A percentile compares a stretch with the other conserved stretches of the same genome.
Conservation (phyloP, 2,329 filamentous ascomycete genomes). For the Colletotrichum orbiculare region DNA sequence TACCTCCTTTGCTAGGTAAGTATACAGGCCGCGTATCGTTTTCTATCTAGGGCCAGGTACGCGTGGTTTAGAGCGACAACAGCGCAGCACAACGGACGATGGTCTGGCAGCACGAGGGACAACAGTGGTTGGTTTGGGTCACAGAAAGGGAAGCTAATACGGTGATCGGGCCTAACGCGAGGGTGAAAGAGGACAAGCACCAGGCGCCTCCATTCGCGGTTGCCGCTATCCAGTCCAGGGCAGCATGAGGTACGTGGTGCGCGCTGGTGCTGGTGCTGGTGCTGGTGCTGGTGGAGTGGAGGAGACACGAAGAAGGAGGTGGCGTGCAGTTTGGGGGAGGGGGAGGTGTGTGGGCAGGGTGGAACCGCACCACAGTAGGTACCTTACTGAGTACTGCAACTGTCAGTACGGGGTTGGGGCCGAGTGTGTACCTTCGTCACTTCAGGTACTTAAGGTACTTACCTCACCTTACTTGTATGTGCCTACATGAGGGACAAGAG, state of each 20-base stretch:
- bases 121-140: slow-evolving; percentile 22
- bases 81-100: slow-evolving; percentile 16
- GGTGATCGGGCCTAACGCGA: slow-evolving; percentile 34
- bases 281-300: background rate
- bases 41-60: slow-evolving; percentile 20
- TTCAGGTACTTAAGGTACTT: too few relatives aligned
- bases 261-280: too few relatives aligned
- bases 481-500: too few relatives aligned
- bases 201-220: slow-evolving; percentile 30
- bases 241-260: too few relatives aligned
- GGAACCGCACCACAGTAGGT: background rate
- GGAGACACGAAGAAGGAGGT: slow-evolving; percentile 17
- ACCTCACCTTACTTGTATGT: too few relatives aligned
- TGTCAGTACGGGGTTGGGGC: background rate
- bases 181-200: slow-evolving; percentile 34
- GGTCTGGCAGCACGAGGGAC: slow-evolving; percentile 11
- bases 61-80: slow-evolving; percentile 1
- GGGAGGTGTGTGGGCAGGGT: slow-evolving; percentile 22
- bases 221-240: slow-evolving; percentile 15
- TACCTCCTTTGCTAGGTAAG: background rate
- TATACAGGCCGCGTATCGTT: slow-evolving; percentile 18
- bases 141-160: slow-evolving; percentile 33
- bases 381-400: background rate
- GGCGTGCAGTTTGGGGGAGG: slow-evolving; percentile 19
- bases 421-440: too few relatives aligned